Base-by-base conservation (phyloP, 2,329 filamentous ascomycete genomes). In the Cytospora paraplurivora region DNA sequence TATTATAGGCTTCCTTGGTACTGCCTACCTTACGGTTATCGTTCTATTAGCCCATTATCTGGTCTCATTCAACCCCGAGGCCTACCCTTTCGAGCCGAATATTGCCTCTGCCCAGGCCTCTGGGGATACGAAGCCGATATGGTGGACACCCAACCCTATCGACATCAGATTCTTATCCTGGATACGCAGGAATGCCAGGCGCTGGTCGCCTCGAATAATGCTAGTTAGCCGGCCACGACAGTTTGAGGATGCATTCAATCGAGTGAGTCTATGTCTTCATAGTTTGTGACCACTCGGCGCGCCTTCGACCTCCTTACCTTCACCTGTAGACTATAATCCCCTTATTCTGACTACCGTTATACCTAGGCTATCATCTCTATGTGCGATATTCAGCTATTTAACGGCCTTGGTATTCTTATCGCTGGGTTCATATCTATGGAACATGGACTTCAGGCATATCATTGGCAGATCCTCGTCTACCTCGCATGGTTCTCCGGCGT, bases 401-500 rank as follows among this genome's bases (percentile, higher is more conserved):
- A 38, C 6, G 54, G 54, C 11, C 38, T 56, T n/a, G 54, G 37
- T 2, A 56, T 56, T 12, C 27, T 56, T 1, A 47, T 47, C 7
- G n/a, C 15, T 7, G 27, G 38, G 12, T 56, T 56, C 19, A 34
- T 47, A 11, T 47, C 55, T 2, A 15, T 56, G 13, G 33, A 41
- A 7, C 19, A 17, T 3, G 27, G 38, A 6, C 41, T 56, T 15
- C 44, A 38, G 1, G 38, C 55, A 10, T 47, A 47, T 15, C 55
- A 56, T 7, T 56, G 55, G 55, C 55, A 56, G 37, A 56, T 56
- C 10, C n/a, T 56, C n/a, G 27, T n/a, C 38, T 56, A 8, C 8
- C 38, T 47, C 7, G 55, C 55, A 38, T 56, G 27, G 55, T 56
- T 56, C 7, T 47, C 55, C 3, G 47, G 55, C 7, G 44, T 56